These are phyloP conservation scores for Besnoitia besnoiti DNA, from an alignment of 169 alveolate species.

Conservation along the genomic window DNA sequence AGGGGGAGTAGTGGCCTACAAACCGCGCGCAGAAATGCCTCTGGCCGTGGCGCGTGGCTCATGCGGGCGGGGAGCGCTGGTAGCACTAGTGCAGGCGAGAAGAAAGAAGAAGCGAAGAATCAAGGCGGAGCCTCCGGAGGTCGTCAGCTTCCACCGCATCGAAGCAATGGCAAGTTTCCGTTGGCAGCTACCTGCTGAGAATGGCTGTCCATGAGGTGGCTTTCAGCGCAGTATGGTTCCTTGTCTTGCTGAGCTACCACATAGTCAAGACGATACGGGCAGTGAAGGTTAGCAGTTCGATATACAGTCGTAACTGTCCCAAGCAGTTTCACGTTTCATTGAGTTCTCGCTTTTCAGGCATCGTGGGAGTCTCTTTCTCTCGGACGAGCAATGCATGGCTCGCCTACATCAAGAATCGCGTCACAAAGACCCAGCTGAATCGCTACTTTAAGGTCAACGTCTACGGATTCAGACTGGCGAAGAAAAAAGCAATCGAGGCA, in stretches of 20 bases:
- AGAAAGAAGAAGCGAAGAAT: background rate
- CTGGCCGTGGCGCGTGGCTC: background rate
- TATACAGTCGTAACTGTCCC: too few relatives aligned
- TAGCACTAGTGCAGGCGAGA: background rate
- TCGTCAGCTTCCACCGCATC: constrained; percentile 37
- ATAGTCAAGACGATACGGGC: too few relatives aligned
- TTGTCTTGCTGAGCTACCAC: too few relatives aligned
- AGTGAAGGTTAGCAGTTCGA: too few relatives aligned
- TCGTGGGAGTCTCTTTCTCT: constrained; percentile 44
- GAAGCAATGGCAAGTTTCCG: background rate
- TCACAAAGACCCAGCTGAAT: constrained; percentile 43
- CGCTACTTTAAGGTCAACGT: constrained; percentile 37
- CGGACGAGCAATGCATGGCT: constrained; percentile 58
- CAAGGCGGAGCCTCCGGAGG: background rate
- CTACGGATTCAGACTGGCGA: constrained; percentile 44
- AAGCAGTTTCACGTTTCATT: too few relatives aligned
- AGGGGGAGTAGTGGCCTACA: background rate
- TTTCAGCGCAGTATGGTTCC: too few relatives aligned
- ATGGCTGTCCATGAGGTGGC: too few relatives aligned
- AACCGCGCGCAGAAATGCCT: background rate
- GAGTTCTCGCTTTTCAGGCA: constrained; percentile 18
- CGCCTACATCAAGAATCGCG: constrained; percentile 58
- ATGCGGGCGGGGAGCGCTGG: background rate
- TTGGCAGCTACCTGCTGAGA: too few relatives aligned
- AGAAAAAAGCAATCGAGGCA: constrained; percentile 49